Conservation (phyloP, 441 rosid genomes). For the Corymbia calophylla region DNA sequence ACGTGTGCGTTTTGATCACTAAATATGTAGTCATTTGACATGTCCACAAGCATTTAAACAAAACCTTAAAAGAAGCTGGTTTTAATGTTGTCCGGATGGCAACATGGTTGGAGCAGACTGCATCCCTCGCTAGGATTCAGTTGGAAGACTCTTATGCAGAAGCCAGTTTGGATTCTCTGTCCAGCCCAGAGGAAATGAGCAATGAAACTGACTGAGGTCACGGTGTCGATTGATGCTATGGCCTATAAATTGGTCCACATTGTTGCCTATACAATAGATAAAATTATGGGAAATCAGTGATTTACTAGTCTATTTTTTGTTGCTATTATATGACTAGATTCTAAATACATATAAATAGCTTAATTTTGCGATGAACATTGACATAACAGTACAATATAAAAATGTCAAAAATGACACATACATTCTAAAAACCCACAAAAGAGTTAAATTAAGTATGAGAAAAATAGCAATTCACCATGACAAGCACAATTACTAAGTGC, state of each 20-base stretch:
- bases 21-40: neutral
- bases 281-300: neutral
- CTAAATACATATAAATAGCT: too few species aligned
- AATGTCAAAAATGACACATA: accelerated
- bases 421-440: too few species aligned
- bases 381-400: accelerated
- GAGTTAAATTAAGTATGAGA: too few species aligned
- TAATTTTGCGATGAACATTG: too few species aligned
- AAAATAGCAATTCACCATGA: too few species aligned
- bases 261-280: neutral
- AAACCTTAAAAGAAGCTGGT: accelerated
- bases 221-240: neutral
- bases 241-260: neutral
- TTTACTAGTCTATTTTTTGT: neutral
- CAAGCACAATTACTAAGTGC: too few species aligned
- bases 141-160: neutral
- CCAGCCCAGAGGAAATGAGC: too few species aligned
- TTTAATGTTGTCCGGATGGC: neutral
- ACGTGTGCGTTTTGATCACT: too few species aligned
- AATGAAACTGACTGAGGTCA: neutral
- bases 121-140: neutral
- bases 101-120: neutral
- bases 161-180: neutral
- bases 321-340: too few species aligned
- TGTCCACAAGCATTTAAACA: neutral